Percentiles rank a stretch among this genome's conserved stretches.
These are phyloP conservation scores for Strigomonas oncopelti DNA, from an alignment of 208 protist species.

Conservation along the genomic window DNA sequence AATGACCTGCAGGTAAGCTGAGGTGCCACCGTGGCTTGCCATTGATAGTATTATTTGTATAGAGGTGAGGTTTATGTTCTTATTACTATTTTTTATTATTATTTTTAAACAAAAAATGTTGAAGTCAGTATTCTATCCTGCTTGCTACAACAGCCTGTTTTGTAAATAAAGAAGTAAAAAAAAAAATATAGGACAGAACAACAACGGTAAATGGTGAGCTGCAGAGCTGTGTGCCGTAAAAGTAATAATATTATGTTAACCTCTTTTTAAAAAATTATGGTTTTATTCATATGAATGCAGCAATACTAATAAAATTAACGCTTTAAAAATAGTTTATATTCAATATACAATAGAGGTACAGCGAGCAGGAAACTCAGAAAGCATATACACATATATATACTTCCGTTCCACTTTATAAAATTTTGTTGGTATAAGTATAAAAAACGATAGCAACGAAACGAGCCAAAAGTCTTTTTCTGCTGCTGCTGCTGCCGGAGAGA, in stretches of 20 bases:
- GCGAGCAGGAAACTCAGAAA: not conserved
- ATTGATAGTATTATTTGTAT: constrained; percentile 3
- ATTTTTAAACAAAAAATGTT: not conserved
- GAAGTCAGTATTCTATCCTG: too few relatives aligned
- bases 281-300: too few relatives aligned
- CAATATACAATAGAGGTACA: not conserved
- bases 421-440: constrained; percentile 3
- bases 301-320: too few relatives aligned
- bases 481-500: not conserved
- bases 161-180: too few relatives aligned
- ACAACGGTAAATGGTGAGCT: too few relatives aligned
- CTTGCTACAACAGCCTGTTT: too few relatives aligned
- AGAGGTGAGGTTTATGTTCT: constrained; percentile 2
- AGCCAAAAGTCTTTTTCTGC: constrained; percentile 11
- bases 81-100: not conserved
- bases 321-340: too few relatives aligned
- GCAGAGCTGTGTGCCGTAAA: too few relatives aligned
- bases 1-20: not conserved
- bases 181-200: too few relatives aligned
- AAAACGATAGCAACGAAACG: not conserved
- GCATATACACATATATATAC: too few relatives aligned
- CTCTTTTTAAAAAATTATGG: too few relatives aligned
- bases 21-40: not conserved
- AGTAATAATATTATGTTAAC: too few relatives aligned
- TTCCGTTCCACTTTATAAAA: not conserved